phyloP scores from a whole-genome alignment of 768 basidiomycete species.

The Hypsizygus marmoreus region DNA sequence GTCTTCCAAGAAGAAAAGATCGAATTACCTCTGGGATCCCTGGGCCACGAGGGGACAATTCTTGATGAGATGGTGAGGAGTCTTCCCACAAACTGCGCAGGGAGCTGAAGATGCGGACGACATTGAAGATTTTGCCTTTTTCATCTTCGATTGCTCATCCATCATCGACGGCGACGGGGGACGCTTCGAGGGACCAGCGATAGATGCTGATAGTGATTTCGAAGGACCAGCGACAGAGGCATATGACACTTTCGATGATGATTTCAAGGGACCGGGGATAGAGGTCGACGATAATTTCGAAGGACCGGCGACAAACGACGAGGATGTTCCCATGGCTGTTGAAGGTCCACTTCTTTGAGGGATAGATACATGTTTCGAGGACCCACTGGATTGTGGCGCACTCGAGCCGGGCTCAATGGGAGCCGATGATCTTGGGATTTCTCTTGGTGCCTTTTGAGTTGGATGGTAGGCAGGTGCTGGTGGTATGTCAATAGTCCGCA shows the following conservation, averaged over 20 bases:
- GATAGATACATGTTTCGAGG: too few species aligned
- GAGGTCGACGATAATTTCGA: background rate
- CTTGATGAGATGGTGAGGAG: slow-evolving; percentile 40
- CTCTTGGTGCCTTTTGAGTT: too few species aligned
- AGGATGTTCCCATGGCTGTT: too few species aligned
- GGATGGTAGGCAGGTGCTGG: too few species aligned
- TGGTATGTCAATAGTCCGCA: background rate
- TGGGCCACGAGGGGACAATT: slow-evolving; percentile 56
- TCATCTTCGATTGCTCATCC: slow-evolving; percentile 36
- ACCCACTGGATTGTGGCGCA: too few species aligned
- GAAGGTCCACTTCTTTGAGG: too few species aligned
- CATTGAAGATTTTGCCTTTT: slow-evolving; percentile 29
- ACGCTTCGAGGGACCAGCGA: slow-evolving; percentile 35
- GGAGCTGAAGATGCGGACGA: slow-evolving; percentile 13
- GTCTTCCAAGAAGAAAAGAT: background rate
- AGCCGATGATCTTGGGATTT: too few species aligned
- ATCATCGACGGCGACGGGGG: slow-evolving; percentile 29
- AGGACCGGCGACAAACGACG: background rate
- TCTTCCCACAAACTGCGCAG: slow-evolving; percentile 52
- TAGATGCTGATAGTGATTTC: background rate
- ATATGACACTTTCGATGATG: background rate
- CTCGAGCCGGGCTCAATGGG: too few species aligned
- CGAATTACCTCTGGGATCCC: slow-evolving; percentile 54
- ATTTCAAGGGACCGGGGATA: slow-evolving; percentile 30
- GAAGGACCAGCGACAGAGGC: background rate